phyloP scores from a whole-genome alignment of 352 stramenopile genomes.

The Phytophthora aleatoria region DNA sequence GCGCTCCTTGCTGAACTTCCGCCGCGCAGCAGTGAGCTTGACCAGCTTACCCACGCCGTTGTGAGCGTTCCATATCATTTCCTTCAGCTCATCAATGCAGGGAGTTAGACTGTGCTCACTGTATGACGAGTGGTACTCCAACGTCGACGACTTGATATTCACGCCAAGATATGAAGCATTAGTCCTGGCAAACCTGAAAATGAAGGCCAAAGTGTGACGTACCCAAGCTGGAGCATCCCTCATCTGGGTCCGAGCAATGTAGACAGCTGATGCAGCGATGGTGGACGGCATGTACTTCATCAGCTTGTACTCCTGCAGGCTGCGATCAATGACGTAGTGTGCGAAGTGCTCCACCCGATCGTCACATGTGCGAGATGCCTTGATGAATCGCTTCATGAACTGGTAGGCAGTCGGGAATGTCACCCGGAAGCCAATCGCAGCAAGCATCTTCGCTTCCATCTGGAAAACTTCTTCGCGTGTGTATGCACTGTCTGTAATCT shows the following conservation, averaged over 20 bases:
- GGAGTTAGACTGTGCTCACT: conserved; percentile 55
- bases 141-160: conserved; percentile 52
- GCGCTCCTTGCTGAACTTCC: conserved; percentile 88
- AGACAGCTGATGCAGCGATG: conserved; percentile 96
- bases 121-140: conserved; percentile 85
- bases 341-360: conserved; percentile 90
- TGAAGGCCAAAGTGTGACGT: conserved; percentile 24
- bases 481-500: conserved; percentile 98
- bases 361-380: conserved; percentile 75
- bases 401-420: conserved; percentile 86
- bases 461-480: conserved; percentile 76
- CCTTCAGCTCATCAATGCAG: conserved; percentile 79
- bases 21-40: conserved; percentile 80
- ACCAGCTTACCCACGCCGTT: conserved; percentile 71
- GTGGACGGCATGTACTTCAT: conserved; percentile 97
- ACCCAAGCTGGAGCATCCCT: conserved; percentile 76
- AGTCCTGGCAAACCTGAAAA: background rate
- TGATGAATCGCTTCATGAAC: conserved; percentile 89
- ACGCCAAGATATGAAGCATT: background rate
- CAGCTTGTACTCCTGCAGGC: conserved; percentile 98
- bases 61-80: conserved; percentile 80
- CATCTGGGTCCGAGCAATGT: conserved; percentile 93
- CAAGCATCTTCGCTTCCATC: conserved; percentile 84
- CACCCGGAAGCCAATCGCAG: conserved; percentile 74
- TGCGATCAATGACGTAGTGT: conserved; percentile 98